These are phyloP conservation scores for Monosporascus sp. DNA, from an alignment of 2,329 filamentous ascomycete genomes.

Conservation along the genomic window DNA sequence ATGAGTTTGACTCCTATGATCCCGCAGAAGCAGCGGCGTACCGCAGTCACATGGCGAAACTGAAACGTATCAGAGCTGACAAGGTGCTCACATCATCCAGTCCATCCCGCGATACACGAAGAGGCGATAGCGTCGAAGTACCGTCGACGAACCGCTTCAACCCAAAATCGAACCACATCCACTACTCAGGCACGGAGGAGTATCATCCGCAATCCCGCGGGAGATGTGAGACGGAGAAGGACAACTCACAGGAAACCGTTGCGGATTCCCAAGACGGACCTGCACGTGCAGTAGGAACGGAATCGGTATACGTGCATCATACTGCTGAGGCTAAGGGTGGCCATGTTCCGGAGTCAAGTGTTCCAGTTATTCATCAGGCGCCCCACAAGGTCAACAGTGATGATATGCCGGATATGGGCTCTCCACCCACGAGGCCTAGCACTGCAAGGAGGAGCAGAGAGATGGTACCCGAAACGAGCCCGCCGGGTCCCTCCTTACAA, in stretches of 20 bases:
- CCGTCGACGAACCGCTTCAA: conserved; percentile 24
- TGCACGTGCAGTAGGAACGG: conserved; percentile 2
- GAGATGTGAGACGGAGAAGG: conserved; percentile 11
- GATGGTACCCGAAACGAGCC: conserved; percentile 28
- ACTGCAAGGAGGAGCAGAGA: conserved; percentile 13
- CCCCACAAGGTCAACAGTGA: not conserved
- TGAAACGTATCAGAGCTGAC: conserved; percentile 20
- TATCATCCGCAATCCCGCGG: conserved; percentile 10
- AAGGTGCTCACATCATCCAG: conserved; percentile 21
- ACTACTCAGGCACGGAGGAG: conserved; percentile 4
- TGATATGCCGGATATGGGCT: not conserved
- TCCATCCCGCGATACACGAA: conserved; percentile 14
- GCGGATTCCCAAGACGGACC: conserved; percentile 24
- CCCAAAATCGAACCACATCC: conserved; percentile 1
- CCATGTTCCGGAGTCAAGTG: conserved; percentile 5
- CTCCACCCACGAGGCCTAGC: not conserved
- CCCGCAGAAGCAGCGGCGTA: conserved; percentile 17
- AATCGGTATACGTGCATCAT: conserved; percentile 1
- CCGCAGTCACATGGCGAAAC: conserved; percentile 17
- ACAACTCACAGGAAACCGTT: conserved; percentile 26
- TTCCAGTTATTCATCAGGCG: conserved; percentile 5
- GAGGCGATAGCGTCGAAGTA: conserved; percentile 20
- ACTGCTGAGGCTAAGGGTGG: conserved; percentile 1
- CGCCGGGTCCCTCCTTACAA: conserved; percentile 16
- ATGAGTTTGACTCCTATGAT: conserved; percentile 21